Percentiles rank a stretch among this genome's conserved stretches.
phyloP scores from a whole-genome alignment of 495 filamentous ascomycete genomes.

The Penicillium daleae region DNA sequence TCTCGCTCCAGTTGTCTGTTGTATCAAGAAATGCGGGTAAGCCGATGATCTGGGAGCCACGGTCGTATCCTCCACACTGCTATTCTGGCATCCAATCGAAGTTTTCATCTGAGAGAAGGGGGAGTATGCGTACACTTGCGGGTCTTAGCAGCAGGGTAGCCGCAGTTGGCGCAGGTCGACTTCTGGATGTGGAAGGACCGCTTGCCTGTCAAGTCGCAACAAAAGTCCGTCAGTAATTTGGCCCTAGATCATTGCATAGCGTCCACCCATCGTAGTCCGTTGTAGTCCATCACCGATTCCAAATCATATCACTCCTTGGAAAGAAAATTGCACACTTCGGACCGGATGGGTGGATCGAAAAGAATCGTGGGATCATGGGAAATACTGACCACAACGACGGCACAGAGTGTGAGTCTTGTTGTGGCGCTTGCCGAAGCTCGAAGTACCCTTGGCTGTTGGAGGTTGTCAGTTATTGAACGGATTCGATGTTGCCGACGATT shows the following conservation, averaged over 20 bases:
- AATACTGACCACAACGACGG: conserved; percentile 95
- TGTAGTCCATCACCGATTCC: conserved; percentile 25
- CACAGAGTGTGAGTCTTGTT: conserved; percentile 99
- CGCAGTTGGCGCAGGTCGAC: conserved; percentile 95
- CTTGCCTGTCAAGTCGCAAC: conserved; percentile 62
- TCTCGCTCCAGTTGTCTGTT: conserved; percentile 98
- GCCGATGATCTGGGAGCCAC: conserved; percentile 26
- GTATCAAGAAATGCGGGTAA: conserved; percentile 36
- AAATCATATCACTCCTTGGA: conserved; percentile 24
- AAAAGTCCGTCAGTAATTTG: conserved; percentile 37
- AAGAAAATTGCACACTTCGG: conserved; percentile 31
- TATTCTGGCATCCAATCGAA: conserved; percentile 18
- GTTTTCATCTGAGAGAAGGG: conserved; percentile 24
- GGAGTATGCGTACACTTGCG: conserved; percentile 86
- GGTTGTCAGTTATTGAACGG: conserved; percentile 47
- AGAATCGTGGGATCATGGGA: conserved; percentile 21
- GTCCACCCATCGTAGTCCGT: conserved; percentile 20
- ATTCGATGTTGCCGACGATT: conserved; percentile 32
- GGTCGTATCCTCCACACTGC: conserved; percentile 11
- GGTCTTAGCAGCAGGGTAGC: conserved; percentile 95
- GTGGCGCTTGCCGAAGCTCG: conserved; percentile 97
- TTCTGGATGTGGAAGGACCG: conserved; percentile 99
- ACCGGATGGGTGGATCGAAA: conserved; percentile 21
- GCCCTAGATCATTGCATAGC: background rate
- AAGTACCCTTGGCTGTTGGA: conserved; percentile 84